Evolutionary conservation across 192 early-diverging fungal species (phyloP).

Genomic region (Coemansia sp.): DNA sequence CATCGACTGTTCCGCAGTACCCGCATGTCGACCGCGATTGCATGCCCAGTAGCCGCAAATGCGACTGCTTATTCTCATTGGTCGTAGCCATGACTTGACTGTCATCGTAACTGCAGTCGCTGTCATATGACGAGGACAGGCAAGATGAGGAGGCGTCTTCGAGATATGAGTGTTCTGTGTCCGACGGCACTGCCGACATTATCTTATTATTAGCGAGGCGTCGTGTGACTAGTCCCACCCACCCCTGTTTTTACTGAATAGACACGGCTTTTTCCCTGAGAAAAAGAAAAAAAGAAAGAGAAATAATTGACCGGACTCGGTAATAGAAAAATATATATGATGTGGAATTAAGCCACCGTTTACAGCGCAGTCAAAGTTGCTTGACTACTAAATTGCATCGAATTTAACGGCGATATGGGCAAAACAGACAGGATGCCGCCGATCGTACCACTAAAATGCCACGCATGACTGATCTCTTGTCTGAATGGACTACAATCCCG

Average conservation of each 20-base stretch:
- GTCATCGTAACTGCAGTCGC: background rate
- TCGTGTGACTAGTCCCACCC: too few species aligned
- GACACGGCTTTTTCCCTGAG: too few species aligned
- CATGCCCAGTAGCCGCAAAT: conserved; percentile 30
- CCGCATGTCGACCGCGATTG: conserved; percentile 37
- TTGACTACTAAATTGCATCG: background rate
- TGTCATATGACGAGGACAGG: background rate
- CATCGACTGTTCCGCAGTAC: conserved; percentile 28
- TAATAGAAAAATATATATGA: background rate
- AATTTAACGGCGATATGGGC: background rate
- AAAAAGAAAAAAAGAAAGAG: background rate
- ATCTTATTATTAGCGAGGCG: background rate
- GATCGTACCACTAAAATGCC: background rate
- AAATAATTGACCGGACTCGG: background rate
- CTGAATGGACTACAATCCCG: background rate
- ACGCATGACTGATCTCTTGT: background rate
- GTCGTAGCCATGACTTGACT: background rate
- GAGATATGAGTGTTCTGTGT: conserved; percentile 5
- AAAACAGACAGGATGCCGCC: background rate
- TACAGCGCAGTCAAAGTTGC: background rate
- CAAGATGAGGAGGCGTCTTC: conserved; percentile 3
- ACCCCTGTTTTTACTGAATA: too few species aligned
- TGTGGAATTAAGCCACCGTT: background rate
- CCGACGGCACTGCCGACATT: conserved; percentile 6
- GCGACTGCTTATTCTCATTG: conserved; percentile 6